Percentiles rank a stretch among this genome's conserved stretches.
Evolutionary conservation across 805 yeast species (phyloP).

Genomic region (Starmerella cellae): DNA sequence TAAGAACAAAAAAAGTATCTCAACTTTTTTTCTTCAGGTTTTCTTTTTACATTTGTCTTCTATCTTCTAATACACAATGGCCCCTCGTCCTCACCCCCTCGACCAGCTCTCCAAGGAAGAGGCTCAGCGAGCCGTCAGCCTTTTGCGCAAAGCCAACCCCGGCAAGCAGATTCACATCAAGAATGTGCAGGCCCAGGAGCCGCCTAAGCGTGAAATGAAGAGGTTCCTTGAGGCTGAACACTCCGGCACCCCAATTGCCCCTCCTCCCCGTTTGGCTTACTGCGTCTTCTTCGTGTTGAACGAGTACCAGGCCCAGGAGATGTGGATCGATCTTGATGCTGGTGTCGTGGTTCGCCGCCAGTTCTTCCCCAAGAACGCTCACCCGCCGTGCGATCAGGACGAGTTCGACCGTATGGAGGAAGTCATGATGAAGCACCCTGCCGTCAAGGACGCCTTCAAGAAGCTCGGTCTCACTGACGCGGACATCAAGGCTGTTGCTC

Average conservation of each 20-base stretch:
- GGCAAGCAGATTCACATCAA: slow-evolving; percentile 27
- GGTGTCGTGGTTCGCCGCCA: slow-evolving; percentile 49
- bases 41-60: too few relatives aligned
- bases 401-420: slow-evolving; percentile 15
- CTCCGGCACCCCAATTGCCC: slow-evolving; percentile 34
- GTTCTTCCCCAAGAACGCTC: slow-evolving; percentile 44
- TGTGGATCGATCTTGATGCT: slow-evolving; percentile 50
- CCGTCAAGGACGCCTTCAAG: slow-evolving; percentile 71
- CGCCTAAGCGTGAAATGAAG: slow-evolving; percentile 63
- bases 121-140: slow-evolving; percentile 21
- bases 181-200: slow-evolving; percentile 36
- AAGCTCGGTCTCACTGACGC: slow-evolving; percentile 48
- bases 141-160: slow-evolving; percentile 21
- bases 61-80: too few relatives aligned
- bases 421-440: slow-evolving; percentile 55
- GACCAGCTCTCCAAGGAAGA: slow-evolving; percentile 26
- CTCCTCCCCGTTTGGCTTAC: slow-evolving; percentile 56
- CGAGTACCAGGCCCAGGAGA: slow-evolving; percentile 44
- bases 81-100: slow-evolving; percentile 25
- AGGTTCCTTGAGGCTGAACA: slow-evolving; percentile 56
- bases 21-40: too few relatives aligned
- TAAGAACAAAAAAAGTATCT: too few relatives aligned
- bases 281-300: slow-evolving; percentile 50
- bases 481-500: slow-evolving; percentile 14
- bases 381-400: slow-evolving; percentile 60